Conservation (phyloP, 768 basidiomycete genomes). For the Thelephora ganbajun region DNA sequence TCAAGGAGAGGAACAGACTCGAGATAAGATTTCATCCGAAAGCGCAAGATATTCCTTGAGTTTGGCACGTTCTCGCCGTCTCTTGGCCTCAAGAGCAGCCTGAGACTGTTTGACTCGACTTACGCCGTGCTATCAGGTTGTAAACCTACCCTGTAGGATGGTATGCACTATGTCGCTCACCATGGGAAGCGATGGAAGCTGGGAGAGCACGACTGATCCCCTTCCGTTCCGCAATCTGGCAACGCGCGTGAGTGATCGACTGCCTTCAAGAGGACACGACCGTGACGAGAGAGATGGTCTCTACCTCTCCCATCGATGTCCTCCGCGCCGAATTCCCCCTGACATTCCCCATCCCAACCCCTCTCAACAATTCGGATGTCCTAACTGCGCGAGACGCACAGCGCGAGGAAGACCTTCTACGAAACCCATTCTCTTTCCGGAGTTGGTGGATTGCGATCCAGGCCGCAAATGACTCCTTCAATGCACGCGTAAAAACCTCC, state of each 20-base stretch:
- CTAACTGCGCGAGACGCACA: constrained; percentile 64
- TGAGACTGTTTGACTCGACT: constrained; percentile 44
- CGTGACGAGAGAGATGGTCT: no score
- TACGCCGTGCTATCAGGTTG: constrained; percentile 43
- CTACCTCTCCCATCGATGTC: constrained; percentile 28
- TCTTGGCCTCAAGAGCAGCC: constrained; percentile 53
- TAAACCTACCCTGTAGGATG: neutral
- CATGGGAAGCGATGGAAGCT: neutral
- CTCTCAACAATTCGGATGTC: constrained; percentile 62
- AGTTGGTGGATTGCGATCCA: constrained; percentile 88
- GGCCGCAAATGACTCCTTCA: constrained; percentile 1
- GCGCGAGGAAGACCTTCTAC: constrained; percentile 86
- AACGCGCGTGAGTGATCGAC: constrained; percentile 1
- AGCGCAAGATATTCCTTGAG: constrained; percentile 64
- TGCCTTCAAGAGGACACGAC: constrained; percentile 7
- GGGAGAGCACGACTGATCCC: neutral
- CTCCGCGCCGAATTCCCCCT: constrained; percentile 62
- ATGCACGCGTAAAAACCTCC: constrained; percentile 22
- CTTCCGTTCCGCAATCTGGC: neutral
- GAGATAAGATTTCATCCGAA: constrained; percentile 45
- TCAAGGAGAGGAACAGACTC: constrained; percentile 26
- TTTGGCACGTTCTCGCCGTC: constrained; percentile 57
- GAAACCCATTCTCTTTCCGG: constrained; percentile 83
- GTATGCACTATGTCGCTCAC: neutral
- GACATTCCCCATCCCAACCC: constrained; percentile 73